Evolutionary conservation across 805 yeast species (phyloP).

Genomic region (Tetrapisispora pingtungensis): DNA sequence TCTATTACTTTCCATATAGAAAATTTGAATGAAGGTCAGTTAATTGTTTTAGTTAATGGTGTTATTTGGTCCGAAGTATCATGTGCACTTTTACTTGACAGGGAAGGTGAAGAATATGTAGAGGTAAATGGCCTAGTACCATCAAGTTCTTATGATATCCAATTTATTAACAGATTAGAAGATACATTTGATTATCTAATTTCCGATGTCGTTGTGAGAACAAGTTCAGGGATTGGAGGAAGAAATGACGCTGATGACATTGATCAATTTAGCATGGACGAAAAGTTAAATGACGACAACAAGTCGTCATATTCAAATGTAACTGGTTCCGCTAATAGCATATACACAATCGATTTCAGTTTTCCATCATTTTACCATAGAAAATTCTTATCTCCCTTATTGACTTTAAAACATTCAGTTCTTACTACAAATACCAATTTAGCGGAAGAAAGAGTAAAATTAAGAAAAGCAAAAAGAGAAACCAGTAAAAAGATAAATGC

Average conservation of each 20-base stretch:
- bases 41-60: slow-evolving; percentile 49
- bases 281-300: slow-evolving; percentile 2
- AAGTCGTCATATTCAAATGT: neutral
- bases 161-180: slow-evolving; percentile 31
- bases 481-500: slow-evolving; percentile 43
- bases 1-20: slow-evolving; percentile 42
- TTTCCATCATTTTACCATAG: slow-evolving; percentile 29
- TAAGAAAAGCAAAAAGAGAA: slow-evolving; percentile 50
- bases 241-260: slow-evolving; percentile 24
- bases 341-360: slow-evolving; percentile 23
- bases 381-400: slow-evolving; percentile 45
- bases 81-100: slow-evolving; percentile 32
- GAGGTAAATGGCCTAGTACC: slow-evolving; percentile 59
- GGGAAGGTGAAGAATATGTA: slow-evolving; percentile 40
- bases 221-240: slow-evolving; percentile 32
- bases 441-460: slow-evolving; percentile 44
- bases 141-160: slow-evolving; percentile 51
- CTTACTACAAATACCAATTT: slow-evolving; percentile 53
- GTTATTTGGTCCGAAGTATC: slow-evolving; percentile 60
- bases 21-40: slow-evolving; percentile 34
- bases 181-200: slow-evolving; percentile 28
- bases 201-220: slow-evolving; percentile 33
- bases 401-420: slow-evolving; percentile 55
- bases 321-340: slow-evolving; percentile 3
- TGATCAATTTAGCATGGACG: slow-evolving; percentile 1